phyloP scores from a whole-genome alignment of 306 rosid genomes.

The Rosa lucieae region DNA sequence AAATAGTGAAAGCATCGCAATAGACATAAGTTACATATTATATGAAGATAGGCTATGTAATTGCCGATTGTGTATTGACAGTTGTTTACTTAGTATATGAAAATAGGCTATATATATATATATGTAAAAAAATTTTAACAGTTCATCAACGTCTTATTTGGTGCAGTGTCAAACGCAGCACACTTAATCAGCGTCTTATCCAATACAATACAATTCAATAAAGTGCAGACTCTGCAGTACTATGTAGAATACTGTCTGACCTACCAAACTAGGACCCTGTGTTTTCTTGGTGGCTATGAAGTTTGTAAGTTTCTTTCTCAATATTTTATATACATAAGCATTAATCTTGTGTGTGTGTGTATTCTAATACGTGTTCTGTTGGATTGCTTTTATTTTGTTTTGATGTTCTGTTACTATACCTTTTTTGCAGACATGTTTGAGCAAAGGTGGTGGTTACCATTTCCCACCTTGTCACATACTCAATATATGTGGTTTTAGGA shows the following conservation, averaged over 20 bases:
- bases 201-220: background rate
- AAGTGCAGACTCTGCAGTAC: background rate
- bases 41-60: background rate
- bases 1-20: background rate
- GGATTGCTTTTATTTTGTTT: background rate
- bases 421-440: slow-evolving; percentile 58
- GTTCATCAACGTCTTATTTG: background rate
- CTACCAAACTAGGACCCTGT: background rate
- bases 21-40: background rate
- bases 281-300: slow-evolving; percentile 5
- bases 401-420: background rate
- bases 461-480: slow-evolving; percentile 83
- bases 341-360: background rate
- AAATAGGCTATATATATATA: no score
- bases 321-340: background rate
- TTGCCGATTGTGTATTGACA: background rate
- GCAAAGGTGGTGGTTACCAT: slow-evolving; percentile 70
- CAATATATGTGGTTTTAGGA: slow-evolving; percentile 62
- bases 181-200: background rate
- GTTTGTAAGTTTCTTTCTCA: slow-evolving; percentile 7
- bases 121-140: background rate
- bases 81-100: background rate
- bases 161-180: background rate
- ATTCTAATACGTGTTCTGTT: background rate
- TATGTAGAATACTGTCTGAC: background rate